These are phyloP conservation scores for Mortierella sp. DNA, from an alignment of 371 early-diverging fungal species.

Conservation along the genomic window DNA sequence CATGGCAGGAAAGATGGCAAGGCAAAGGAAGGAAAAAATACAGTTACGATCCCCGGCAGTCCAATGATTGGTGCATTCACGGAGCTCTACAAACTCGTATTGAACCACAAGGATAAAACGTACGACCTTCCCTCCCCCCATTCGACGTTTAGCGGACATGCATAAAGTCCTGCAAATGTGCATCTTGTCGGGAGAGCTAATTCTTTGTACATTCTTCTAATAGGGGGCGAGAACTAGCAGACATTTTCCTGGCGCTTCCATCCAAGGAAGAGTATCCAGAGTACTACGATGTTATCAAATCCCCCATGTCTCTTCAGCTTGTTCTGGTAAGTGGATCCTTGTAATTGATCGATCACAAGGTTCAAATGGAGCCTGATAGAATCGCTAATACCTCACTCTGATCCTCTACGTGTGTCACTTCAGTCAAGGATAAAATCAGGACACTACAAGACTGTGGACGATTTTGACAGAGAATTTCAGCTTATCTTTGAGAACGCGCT, in stretches of 20 bases:
- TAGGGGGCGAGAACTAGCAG: constrained; percentile 68
- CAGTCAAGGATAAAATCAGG: constrained; percentile 65
- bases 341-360: no score
- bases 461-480: constrained; percentile 74
- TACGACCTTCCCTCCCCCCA: no score
- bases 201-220: not conserved
- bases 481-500: constrained; percentile 81
- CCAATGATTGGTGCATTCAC: constrained; percentile 41
- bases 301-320: constrained; percentile 82
- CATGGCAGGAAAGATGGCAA: constrained; percentile 22
- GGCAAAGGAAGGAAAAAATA: constrained; percentile 32
- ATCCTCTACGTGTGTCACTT: no score
- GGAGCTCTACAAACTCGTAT: constrained; percentile 46
- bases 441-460: constrained; percentile 67
- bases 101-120: constrained; percentile 53
- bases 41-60: constrained; percentile 22
- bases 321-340: constrained; percentile 62
- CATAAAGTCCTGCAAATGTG: no score
- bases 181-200: no score
- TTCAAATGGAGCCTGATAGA: no score
- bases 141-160: no score
- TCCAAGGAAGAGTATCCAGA: constrained; percentile 85
- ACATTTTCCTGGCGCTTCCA: constrained; percentile 82
- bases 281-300: constrained; percentile 87
- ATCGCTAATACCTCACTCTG: no score